phyloP scores from a whole-genome alignment of 2,329 filamentous ascomycete genomes.

The Penicillium digitatum region DNA sequence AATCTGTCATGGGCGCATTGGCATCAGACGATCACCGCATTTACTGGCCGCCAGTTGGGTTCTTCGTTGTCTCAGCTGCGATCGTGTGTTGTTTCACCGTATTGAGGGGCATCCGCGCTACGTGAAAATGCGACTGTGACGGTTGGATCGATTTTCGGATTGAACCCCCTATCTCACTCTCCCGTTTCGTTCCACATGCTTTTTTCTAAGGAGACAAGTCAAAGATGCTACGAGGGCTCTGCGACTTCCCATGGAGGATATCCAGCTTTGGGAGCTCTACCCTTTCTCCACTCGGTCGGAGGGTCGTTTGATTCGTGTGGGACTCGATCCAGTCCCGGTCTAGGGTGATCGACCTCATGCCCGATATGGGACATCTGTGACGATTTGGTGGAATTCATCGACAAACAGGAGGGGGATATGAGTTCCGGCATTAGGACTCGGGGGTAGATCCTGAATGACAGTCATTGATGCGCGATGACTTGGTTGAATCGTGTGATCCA shows the following conservation, averaged over 20 bases:
- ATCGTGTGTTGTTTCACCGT: conserved; percentile 9
- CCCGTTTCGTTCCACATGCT: neutral
- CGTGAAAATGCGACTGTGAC: neutral
- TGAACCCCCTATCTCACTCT: neutral
- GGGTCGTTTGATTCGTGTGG: neutral
- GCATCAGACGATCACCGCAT: neutral
- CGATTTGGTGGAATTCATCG: neutral
- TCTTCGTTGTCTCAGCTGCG: conserved; percentile 5
- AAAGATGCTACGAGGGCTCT: neutral
- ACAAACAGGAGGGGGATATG: neutral
- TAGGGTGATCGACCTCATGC: neutral
- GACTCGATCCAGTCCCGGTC: neutral
- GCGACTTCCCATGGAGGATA: neutral
- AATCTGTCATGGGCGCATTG: neutral
- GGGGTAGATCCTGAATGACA: neutral
- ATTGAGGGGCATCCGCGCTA: neutral
- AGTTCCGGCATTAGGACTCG: neutral
- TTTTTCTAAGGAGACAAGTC: neutral
- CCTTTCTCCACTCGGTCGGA: neutral
- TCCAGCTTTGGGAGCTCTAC: neutral
- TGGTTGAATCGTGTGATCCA: neutral
- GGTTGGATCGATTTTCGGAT: neutral
- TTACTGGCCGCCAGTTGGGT: conserved; percentile 2
- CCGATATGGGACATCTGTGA: neutral
- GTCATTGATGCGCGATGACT: neutral